phyloP scores from a whole-genome alignment of 192 early-diverging fungal species.

The Gaertneriomyces semiglobifer region DNA sequence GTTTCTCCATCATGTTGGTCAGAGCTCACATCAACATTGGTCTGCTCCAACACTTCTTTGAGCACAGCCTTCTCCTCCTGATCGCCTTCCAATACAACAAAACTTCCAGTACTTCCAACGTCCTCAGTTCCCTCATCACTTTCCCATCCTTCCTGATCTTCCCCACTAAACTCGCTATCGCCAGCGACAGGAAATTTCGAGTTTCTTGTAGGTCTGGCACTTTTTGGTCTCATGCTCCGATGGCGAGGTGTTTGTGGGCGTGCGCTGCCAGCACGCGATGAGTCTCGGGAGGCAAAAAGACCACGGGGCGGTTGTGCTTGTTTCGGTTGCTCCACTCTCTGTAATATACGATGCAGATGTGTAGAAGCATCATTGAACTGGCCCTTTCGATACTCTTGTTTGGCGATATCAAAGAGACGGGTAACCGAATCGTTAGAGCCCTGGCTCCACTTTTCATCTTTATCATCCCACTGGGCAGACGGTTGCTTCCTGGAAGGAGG shows the following conservation, averaged over 20 bases:
- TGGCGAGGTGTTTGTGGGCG: constrained; percentile 19
- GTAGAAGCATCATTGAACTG: constrained; percentile 28
- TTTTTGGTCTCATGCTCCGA: constrained; percentile 39
- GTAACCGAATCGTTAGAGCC: constrained; percentile 7
- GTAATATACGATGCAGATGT: constrained; percentile 17
- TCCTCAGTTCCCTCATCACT: constrained; percentile 15
- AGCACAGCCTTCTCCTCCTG: constrained; percentile 21
- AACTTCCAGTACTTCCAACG: constrained; percentile 1
- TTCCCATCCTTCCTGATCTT: constrained; percentile 32
- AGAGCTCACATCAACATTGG: neutral
- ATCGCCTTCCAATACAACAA: constrained; percentile 19
- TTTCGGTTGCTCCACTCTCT: constrained; percentile 12
- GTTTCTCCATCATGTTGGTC: no score
- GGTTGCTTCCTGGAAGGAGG: neutral
- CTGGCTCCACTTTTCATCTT: neutral
- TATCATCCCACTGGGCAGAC: constrained; percentile 3
- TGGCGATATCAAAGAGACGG: constrained; percentile 35
- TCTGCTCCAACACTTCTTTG: constrained; percentile 24
- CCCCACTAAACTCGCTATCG: constrained; percentile 38
- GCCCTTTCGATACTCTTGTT: constrained; percentile 24
- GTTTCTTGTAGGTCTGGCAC: constrained; percentile 46
- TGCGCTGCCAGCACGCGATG: constrained; percentile 12
- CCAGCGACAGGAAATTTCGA: constrained; percentile 41
- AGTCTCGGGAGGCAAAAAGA: neutral
- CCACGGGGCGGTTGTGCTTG: constrained; percentile 1